Percentiles rank a stretch among this genome's conserved stretches.
phyloP scores from a whole-genome alignment of 1,139 yeast species.

The Lodderomyces beijingensis region DNA sequence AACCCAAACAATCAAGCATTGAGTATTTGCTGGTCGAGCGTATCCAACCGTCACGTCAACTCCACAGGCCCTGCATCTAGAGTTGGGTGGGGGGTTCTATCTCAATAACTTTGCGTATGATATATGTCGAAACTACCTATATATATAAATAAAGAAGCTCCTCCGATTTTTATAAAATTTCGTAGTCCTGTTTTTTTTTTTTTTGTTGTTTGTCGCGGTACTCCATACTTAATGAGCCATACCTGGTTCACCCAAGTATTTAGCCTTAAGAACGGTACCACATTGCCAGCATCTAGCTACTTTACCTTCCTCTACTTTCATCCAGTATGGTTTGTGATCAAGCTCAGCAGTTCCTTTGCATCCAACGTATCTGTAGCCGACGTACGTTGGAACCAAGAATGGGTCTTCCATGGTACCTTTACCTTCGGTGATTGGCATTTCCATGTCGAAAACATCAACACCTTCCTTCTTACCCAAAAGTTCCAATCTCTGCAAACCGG shows the following conservation, averaged over 20 bases:
- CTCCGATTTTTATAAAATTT: background rate
- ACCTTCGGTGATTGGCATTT: constrained; percentile 84
- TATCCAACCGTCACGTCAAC: no score
- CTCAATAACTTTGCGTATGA: no score
- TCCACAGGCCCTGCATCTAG: no score
- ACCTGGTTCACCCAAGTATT: constrained; percentile 81
- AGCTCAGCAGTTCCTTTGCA: constrained; percentile 91
- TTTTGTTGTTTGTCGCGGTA: background rate
- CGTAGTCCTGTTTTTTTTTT: background rate
- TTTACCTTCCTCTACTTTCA: constrained; percentile 79
- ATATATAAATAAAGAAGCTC: no score
- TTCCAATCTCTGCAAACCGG: constrained; percentile 98
- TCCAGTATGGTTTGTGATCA: constrained; percentile 88
- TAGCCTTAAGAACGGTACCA: constrained; percentile 89
- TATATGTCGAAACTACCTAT: no score
- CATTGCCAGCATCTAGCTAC: constrained; percentile 98
- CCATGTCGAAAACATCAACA: constrained; percentile 89
- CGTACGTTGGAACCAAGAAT: constrained; percentile 82
- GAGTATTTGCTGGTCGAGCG: no score
- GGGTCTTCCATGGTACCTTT: constrained; percentile 87
- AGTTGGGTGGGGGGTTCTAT: no score
- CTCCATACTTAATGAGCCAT: constrained; percentile 43
- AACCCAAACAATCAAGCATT: no score
- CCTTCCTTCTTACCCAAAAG: constrained; percentile 93
- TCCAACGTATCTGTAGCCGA: constrained; percentile 93